phyloP scores from a whole-genome alignment of 176 grass and related monocot genomes.

The Pontederia paniculata region DNA sequence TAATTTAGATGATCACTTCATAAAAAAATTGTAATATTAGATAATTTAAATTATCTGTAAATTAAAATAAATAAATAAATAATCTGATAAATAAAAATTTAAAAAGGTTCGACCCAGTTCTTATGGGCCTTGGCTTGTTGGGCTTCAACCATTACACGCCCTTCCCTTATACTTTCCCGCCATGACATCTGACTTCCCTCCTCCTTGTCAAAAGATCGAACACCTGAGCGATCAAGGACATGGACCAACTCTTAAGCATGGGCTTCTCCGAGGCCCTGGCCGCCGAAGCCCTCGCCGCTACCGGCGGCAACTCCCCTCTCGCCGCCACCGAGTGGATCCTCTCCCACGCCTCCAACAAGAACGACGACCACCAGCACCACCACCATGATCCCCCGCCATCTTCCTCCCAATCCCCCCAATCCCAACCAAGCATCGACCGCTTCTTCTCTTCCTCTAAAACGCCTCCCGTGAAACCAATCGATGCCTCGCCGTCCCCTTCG shows the following conservation, averaged over 20 bases:
- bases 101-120: too few relatives aligned
- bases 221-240: not conserved
- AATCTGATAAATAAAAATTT: too few relatives aligned
- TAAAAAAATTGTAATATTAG: too few relatives aligned
- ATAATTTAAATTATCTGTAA: too few relatives aligned
- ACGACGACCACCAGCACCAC: too few relatives aligned
- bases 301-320: constrained; percentile 21
- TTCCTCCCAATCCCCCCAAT: constrained; percentile 2
- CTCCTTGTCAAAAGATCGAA: too few relatives aligned
- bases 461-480: not conserved
- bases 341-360: constrained; percentile 9
- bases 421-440: constrained; percentile 12
- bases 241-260: constrained; percentile 45
- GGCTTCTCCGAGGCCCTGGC: constrained; percentile 34
- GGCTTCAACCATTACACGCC: too few relatives aligned
- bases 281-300: constrained; percentile 26
- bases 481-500: not conserved
- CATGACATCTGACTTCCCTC: too few relatives aligned
- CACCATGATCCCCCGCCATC: not conserved
- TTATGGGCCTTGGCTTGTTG: too few relatives aligned
- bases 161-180: too few relatives aligned
- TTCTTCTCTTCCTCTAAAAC: not conserved
- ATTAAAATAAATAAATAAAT: too few relatives aligned
- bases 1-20: too few relatives aligned
- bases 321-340: constrained; percentile 34